A percentile compares a stretch with the other conserved stretches of the same genome.
These are phyloP conservation scores for Geosmithia morbida DNA, from an alignment of 2,329 filamentous ascomycete species.

Conservation along the genomic window DNA sequence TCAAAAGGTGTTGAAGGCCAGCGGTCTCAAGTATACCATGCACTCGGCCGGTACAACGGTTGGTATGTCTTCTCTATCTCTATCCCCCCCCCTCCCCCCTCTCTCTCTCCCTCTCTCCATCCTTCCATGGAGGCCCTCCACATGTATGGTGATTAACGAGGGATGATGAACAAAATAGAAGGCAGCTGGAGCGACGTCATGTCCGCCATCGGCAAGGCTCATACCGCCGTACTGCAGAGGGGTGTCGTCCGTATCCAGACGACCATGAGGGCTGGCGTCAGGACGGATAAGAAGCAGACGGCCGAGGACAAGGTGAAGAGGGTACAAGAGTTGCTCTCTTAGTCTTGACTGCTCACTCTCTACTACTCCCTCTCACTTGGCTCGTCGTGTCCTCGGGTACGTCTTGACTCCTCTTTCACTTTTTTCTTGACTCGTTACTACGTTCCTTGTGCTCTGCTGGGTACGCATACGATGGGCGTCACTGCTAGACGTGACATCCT, in stretches of 20 bases:
- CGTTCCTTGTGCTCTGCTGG: too few species aligned
- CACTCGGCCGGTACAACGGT: constrained; percentile 90
- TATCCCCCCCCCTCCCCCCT: neutral
- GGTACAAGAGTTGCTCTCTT: constrained; percentile 32
- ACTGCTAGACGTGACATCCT: too few species aligned
- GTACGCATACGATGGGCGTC: too few species aligned
- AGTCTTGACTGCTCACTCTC: too few species aligned
- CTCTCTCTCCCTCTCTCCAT: neutral
- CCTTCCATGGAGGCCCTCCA: too few species aligned
- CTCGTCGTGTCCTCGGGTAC: too few species aligned
- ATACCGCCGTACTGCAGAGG: constrained; percentile 59
- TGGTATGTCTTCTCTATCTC: constrained; percentile 38
- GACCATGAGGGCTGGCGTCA: constrained; percentile 73
- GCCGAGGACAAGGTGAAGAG: constrained; percentile 66
- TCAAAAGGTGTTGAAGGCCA: constrained; percentile 69
- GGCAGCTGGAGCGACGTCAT: constrained; percentile 86
- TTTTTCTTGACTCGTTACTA: too few species aligned
- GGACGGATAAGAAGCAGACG: constrained; percentile 75
- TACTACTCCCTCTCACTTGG: too few species aligned
- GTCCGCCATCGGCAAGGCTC: constrained; percentile 71
- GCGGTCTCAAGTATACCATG: constrained; percentile 73
- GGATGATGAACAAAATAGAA: constrained; percentile 43
- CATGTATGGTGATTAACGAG: neutral
- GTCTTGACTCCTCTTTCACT: too few species aligned
- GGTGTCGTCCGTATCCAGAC: constrained; percentile 77